Evolutionary conservation across 371 early-diverging fungal species (phyloP), one percentile per base, ranked within the genome.

Genomic region (Capillidium heterosporum): DNA sequence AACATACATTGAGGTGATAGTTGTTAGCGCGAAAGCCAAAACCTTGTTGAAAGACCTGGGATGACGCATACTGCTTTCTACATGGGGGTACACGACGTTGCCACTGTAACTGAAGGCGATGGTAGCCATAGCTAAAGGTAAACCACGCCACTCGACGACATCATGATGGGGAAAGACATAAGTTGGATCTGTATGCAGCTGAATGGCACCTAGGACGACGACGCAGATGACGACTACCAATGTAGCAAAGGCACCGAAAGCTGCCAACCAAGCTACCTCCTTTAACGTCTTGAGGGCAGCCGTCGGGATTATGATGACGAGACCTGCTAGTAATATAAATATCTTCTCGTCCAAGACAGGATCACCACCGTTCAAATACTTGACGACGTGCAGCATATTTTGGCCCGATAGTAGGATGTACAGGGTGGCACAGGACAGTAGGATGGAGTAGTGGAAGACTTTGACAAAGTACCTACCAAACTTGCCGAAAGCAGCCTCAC

Each of bases 61-160:
- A 23, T 77, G 63, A 60, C 75, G 72, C 89, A 93, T 87, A 23
- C 86, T 82, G 26, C 75, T 77, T 65, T 88, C 87, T 29, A 90
- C 80, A 59, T 87, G 84, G n/a, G 89, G 84, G 65, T 82, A 87
- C 41, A 86, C 77, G 21, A 81, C 76, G 63, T 86, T 87, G 39
- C 86, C 87, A 56, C 87, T 84, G 57, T 80, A 87, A 61, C 77
- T 76, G 63, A 85, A 84, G 49, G 81, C 82, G 52, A 73, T 71
- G 80, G 88, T 83, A 17, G 85, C 60, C 19, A 63, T 28, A 31
- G 63, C 53, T 1, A 53, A 24, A 23, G 63, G 60, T 24, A 63
- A 67, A 52, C 77, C 71, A 17, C 69, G 59, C 67, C 72, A 74
- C 29, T 75, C 71, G 39, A 71, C 77, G 41, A 63, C 31, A 41